Evolutionary conservation across 768 basidiomycete genomes (phyloP).

Genomic region (Boletus pseudopeckii): DNA sequence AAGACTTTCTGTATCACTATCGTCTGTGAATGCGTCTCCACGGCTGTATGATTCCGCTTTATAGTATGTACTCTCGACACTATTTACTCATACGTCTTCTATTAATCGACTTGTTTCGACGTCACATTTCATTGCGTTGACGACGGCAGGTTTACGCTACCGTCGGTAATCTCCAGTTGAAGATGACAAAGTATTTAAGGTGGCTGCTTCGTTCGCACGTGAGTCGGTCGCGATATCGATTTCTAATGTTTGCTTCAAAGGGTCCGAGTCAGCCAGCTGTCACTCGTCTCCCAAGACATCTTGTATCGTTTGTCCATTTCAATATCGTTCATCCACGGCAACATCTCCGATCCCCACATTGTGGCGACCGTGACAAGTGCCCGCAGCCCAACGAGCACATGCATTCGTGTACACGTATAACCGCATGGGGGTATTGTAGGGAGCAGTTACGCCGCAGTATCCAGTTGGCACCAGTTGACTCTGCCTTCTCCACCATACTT

Average conservation of each 20-base stretch:
- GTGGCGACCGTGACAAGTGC: neutral
- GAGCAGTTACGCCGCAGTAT: conserved; percentile 16
- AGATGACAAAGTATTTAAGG: conserved; percentile 30
- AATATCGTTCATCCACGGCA: conserved; percentile 20
- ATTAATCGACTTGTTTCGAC: conserved; percentile 24
- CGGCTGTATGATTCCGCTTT: conserved; percentile 26
- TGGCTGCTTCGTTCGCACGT: conserved; percentile 22
- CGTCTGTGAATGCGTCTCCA: conserved; percentile 20
- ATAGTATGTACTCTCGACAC: conserved; percentile 31
- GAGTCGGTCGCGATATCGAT: conserved; percentile 19
- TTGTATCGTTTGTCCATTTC: conserved; percentile 19
- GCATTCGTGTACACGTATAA: conserved; percentile 18
- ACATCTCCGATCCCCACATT: conserved; percentile 21
- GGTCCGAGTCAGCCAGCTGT: conserved; percentile 11
- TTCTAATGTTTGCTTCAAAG: conserved; percentile 10
- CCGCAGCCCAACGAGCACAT: conserved; percentile 22
- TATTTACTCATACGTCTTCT: conserved; percentile 33
- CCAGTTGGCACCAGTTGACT: conserved; percentile 71
- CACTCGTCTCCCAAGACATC: conserved; percentile 2
- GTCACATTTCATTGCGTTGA: conserved; percentile 16
- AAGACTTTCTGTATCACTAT: conserved; percentile 33
- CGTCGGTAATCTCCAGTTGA: conserved; percentile 21
- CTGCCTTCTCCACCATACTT: conserved; percentile 70
- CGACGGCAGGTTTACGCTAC: conserved; percentile 24
- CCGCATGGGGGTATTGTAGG: conserved; percentile 22